Percentiles rank a stretch among this genome's conserved stretches.
These are phyloP conservation scores for Nakazawaea molendinolei DNA, from an alignment of 805 yeast genomes.

Conservation along the genomic window DNA sequence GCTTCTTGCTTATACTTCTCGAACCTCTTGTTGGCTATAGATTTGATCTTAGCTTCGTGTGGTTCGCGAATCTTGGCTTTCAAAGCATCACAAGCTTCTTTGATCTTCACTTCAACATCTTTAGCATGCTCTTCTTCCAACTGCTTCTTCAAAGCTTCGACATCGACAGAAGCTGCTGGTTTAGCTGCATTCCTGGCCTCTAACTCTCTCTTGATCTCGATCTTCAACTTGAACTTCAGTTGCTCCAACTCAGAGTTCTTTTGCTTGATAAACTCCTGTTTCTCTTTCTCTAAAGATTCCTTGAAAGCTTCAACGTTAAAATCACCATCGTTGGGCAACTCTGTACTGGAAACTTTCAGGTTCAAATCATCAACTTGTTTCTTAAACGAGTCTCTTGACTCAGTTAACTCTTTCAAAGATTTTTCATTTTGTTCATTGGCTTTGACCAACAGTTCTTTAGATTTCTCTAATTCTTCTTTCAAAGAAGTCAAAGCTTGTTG, in stretches of 20 bases:
- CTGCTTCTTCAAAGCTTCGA: conserved; percentile 20
- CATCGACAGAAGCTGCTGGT: conserved; percentile 15
- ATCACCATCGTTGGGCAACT: too few relatives aligned
- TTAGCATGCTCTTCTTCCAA: conserved; percentile 14
- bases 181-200: conserved; percentile 1
- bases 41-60: conserved; percentile 29
- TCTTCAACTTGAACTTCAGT: conserved; percentile 16
- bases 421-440: conserved; percentile 3
- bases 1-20: conserved; percentile 19
- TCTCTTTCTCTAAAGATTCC: conserved; percentile 19
- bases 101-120: conserved; percentile 25
- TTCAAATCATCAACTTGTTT: conserved; percentile 12
- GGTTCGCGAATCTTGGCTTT: conserved; percentile 31
- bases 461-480: conserved; percentile 17
- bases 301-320: conserved; percentile 16
- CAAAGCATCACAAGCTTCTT: conserved; percentile 18
- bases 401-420: conserved; percentile 14
- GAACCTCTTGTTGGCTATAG: conserved; percentile 27
- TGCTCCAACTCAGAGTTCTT: conserved; percentile 13
- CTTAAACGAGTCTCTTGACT: conserved; percentile 14
- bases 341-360: neutral
- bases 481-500: conserved; percentile 14
- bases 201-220: conserved; percentile 20
- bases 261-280: conserved; percentile 13
- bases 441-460: conserved; percentile 12